These are phyloP conservation scores for Gremmenia infestans DNA, from an alignment of 2,329 filamentous ascomycete genomes.

Conservation along the genomic window DNA sequence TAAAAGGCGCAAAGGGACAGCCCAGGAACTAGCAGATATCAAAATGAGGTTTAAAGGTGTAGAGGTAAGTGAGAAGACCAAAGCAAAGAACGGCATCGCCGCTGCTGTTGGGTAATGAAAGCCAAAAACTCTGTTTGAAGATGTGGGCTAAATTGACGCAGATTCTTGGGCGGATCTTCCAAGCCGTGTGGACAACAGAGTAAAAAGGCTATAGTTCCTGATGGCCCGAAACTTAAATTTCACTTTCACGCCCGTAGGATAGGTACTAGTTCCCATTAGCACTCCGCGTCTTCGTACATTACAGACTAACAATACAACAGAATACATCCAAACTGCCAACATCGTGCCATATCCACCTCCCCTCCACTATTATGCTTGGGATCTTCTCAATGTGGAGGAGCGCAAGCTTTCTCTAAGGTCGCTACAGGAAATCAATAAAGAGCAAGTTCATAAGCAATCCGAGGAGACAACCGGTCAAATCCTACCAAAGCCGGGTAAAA, in stretches of 20 bases:
- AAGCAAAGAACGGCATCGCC: too few species aligned
- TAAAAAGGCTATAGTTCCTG: too few species aligned
- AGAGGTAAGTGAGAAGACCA: too few species aligned
- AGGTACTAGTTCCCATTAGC: background rate
- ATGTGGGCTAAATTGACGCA: too few species aligned
- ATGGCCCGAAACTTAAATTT: too few species aligned
- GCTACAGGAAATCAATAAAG: slow-evolving; percentile 3
- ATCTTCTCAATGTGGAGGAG: background rate
- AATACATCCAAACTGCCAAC: background rate
- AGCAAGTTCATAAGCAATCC: background rate
- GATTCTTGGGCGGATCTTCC: too few species aligned
- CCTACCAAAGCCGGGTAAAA: background rate
- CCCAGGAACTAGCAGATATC: too few species aligned
- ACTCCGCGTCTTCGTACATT: slow-evolving; percentile 1
- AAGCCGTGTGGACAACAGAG: too few species aligned
- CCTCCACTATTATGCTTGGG: slow-evolving; percentile 3
- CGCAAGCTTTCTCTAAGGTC: background rate
- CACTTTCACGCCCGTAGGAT: background rate
- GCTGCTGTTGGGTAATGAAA: too few species aligned
- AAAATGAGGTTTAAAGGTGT: too few species aligned
- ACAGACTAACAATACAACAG: background rate
- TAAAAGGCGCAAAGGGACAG: too few species aligned
- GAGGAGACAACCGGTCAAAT: background rate
- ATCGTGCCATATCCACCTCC: slow-evolving; percentile 5
- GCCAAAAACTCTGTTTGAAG: too few species aligned